These are phyloP conservation scores for Theileria luwenshuni DNA, from an alignment of 169 alveolate species.

Conservation along the genomic window DNA sequence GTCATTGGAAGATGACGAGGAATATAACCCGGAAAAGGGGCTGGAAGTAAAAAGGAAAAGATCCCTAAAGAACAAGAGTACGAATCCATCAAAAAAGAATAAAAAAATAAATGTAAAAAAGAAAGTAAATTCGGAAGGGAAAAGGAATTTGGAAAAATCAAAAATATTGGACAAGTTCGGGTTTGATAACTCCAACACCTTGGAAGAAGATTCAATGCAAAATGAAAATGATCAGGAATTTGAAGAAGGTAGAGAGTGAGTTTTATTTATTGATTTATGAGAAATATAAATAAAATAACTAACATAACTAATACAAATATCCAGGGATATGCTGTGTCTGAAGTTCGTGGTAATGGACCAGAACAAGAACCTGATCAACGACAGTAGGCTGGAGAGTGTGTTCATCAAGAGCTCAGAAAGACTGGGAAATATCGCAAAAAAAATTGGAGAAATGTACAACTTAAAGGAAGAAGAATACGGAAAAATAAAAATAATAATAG, in stretches of 20 bases:
- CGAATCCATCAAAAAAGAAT: neutral
- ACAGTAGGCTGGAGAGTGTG: constrained; percentile 40
- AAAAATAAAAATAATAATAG: constrained; percentile 36
- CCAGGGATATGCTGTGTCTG: constrained; percentile 31
- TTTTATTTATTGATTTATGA: no score
- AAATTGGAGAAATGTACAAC: constrained; percentile 52
- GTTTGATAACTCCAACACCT: constrained; percentile 1
- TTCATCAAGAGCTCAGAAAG: constrained; percentile 43
- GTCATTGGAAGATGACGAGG: constrained; percentile 11
- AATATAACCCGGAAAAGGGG: constrained; percentile 4
- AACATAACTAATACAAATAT: neutral
- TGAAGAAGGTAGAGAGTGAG: neutral
- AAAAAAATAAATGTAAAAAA: neutral
- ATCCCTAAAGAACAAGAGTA: neutral
- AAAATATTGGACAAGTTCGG: constrained; percentile 7
- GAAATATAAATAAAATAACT: neutral
- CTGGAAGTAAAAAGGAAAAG: neutral
- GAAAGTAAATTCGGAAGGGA: no score
- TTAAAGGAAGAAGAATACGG: constrained; percentile 30
- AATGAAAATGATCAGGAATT: neutral
- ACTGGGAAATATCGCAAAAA: constrained; percentile 53
- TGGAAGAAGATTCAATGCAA: neutral
- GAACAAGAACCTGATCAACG: constrained; percentile 48
- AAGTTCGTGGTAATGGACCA: constrained; percentile 54
- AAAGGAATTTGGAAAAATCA: no score